Conservation (phyloP, 352 stramenopile species). For the Phytophthora sp. region DNA sequence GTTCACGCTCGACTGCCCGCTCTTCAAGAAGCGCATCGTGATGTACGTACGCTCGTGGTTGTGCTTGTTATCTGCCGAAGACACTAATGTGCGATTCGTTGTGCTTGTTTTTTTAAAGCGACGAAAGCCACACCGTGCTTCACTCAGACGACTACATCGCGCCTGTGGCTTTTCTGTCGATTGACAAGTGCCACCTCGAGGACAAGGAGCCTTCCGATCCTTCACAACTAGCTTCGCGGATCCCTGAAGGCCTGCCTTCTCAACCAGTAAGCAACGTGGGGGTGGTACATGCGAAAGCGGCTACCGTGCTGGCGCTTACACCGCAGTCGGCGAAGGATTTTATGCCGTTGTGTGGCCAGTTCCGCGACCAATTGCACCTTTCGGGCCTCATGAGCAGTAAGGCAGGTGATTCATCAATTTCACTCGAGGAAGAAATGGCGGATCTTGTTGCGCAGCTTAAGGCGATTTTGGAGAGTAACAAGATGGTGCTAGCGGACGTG, state of each 20-base stretch:
- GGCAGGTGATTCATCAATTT: conserved; percentile 31
- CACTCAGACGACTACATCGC: conserved; percentile 93
- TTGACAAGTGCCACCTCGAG: conserved; percentile 91
- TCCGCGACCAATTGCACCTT: conserved; percentile 74
- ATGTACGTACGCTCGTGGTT: conserved; percentile 54
- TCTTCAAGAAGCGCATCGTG: conserved; percentile 94
- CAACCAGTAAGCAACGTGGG: not conserved
- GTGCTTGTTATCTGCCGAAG: not conserved
- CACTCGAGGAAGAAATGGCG: conserved; percentile 68
- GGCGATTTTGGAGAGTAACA: conserved; percentile 39
- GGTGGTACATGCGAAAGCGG: conserved; percentile 12
- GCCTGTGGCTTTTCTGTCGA: conserved; percentile 92
- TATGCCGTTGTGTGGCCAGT: conserved; percentile 38
- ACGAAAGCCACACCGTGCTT: conserved; percentile 92
- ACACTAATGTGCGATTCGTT: conserved; percentile 5
- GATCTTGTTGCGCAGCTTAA: conserved; percentile 59
- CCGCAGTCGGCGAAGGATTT: conserved; percentile 18
- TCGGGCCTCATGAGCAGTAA: conserved; percentile 63
- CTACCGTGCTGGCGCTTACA: conserved; percentile 27
- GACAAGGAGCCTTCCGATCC: conserved; percentile 70
- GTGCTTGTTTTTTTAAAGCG: conserved; percentile 37
- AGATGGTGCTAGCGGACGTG: conserved; percentile 88
- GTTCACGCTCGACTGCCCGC: conserved; percentile 97
- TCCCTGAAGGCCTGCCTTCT: conserved; percentile 19
- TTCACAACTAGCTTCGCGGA: conserved; percentile 44